Conservation (phyloP, 2,329 filamentous ascomycete genomes). For the Endoconidiophora polonica region DNA sequence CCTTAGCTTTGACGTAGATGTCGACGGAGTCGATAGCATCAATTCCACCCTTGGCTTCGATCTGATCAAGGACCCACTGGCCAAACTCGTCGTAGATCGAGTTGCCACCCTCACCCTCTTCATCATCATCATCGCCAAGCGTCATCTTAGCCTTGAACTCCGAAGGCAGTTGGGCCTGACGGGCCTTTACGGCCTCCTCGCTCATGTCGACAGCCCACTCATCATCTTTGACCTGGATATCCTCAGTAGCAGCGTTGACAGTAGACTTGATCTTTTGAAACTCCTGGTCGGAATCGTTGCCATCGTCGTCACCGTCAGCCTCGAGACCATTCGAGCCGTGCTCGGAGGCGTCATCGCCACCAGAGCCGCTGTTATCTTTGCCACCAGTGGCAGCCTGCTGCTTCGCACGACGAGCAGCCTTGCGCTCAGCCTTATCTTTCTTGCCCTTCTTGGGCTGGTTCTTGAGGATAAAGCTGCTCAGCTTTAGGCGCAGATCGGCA, state of each 20-base stretch:
- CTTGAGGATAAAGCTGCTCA: conserved; percentile 94
- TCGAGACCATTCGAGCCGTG: conserved; percentile 34
- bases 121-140: conserved; percentile 65
- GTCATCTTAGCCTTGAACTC: conserved; percentile 89
- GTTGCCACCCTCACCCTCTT: conserved; percentile 60
- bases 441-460: conserved; percentile 87
- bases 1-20: conserved; percentile 93
- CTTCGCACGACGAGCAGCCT: conserved; percentile 82
- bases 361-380: conserved; percentile 45
- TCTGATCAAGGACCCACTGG: conserved; percentile 72
- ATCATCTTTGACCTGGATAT: conserved; percentile 58
- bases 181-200: conserved; percentile 84
- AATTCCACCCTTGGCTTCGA: conserved; percentile 54
- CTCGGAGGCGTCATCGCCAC: conserved; percentile 35
- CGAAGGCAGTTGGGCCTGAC: conserved; percentile 79
- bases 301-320: conserved; percentile 33
- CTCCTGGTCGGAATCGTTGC: conserved; percentile 66
- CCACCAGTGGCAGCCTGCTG: conserved; percentile 47
- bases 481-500: conserved; percentile 84
- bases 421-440: conserved; percentile 87
- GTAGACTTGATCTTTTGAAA: conserved; percentile 63
- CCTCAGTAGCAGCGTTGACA: conserved; percentile 29
- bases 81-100: conserved; percentile 81
- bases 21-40: conserved; percentile 72
- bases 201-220: conserved; percentile 96